Conservation (phyloP, 768 basidiomycete genomes). For the Strobilomyces dryophilus region DNA sequence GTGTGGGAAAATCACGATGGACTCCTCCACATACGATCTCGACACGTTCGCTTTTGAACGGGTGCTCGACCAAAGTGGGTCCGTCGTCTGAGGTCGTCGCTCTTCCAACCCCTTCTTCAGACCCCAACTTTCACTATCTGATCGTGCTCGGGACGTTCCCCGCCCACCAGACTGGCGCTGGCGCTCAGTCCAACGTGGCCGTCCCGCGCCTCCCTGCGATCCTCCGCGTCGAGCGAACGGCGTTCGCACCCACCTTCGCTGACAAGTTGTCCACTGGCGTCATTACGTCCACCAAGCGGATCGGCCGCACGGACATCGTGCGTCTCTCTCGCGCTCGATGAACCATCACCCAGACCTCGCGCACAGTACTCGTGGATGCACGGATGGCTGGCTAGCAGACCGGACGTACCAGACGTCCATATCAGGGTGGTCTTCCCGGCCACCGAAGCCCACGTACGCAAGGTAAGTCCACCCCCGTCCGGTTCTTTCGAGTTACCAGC, state of each 20-base stretch:
- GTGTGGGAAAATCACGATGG: too few relatives aligned
- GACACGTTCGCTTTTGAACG: too few relatives aligned
- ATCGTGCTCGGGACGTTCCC: constrained; percentile 67
- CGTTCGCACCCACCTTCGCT: constrained; percentile 40
- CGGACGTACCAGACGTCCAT: constrained; percentile 61
- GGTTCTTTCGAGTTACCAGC: too few relatives aligned
- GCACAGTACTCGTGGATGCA: constrained; percentile 48
- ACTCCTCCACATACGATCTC: too few relatives aligned
- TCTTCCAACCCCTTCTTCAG: constrained; percentile 27
- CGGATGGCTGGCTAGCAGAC: constrained; percentile 54
- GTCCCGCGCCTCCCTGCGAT: constrained; percentile 48
- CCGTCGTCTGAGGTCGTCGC: too few relatives aligned
- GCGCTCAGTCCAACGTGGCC: background rate
- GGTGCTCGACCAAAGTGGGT: too few relatives aligned
- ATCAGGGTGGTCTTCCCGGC: constrained; percentile 85
- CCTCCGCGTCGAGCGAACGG: constrained; percentile 73
- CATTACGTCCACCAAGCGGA: constrained; percentile 42
- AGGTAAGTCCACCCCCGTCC: constrained; percentile 29
- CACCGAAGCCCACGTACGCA: constrained; percentile 84
- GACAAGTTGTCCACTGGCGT: constrained; percentile 35
- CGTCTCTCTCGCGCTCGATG: constrained; percentile 15
- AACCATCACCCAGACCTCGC: background rate
- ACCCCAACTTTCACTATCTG: constrained; percentile 56
- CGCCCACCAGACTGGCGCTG: background rate
- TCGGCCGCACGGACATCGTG: constrained; percentile 68